These are phyloP conservation scores for Elongisporangium senticosum DNA, from an alignment of 352 stramenopile species.

Conservation along the genomic window DNA sequence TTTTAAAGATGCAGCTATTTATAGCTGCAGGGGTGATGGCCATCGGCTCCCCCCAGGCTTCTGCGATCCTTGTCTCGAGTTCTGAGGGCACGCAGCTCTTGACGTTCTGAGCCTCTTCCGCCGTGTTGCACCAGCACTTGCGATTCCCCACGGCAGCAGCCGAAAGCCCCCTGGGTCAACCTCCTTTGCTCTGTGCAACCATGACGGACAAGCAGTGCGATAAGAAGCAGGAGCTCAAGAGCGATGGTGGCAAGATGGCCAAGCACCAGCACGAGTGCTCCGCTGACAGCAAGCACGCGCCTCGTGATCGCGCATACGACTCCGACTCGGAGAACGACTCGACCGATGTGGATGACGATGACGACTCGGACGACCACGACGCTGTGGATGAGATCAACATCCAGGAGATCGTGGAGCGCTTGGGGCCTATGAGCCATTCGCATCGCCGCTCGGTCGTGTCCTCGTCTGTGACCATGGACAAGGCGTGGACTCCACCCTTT, in stretches of 20 bases:
- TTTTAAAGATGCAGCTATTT: neutral
- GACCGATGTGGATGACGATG: slow-evolving; percentile 13
- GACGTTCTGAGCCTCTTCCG: neutral
- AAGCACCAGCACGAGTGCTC: neutral
- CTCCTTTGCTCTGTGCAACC: neutral
- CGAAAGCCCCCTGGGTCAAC: neutral
- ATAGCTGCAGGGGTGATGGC: neutral
- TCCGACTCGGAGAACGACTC: slow-evolving; percentile 9
- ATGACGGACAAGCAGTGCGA: slow-evolving; percentile 29
- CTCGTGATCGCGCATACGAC: slow-evolving; percentile 23
- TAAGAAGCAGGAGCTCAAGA: slow-evolving; percentile 13
- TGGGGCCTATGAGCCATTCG: slow-evolving; percentile 23
- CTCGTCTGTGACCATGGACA: slow-evolving; percentile 38
- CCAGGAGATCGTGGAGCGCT: slow-evolving; percentile 25
- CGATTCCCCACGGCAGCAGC: neutral
- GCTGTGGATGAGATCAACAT: slow-evolving; percentile 40
- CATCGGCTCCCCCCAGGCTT: neutral
- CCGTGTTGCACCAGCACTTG: neutral
- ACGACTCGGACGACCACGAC: slow-evolving; percentile 17
- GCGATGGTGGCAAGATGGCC: neutral
- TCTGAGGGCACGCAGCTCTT: neutral
- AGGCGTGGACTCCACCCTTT: slow-evolving; percentile 48
- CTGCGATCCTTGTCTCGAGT: neutral
- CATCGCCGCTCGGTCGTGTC: slow-evolving; percentile 57
- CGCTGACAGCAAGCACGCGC: slow-evolving; percentile 7